Base-by-base conservation (phyloP, 768 basidiomycete genomes). In the Lactarius deliciosus region DNA sequence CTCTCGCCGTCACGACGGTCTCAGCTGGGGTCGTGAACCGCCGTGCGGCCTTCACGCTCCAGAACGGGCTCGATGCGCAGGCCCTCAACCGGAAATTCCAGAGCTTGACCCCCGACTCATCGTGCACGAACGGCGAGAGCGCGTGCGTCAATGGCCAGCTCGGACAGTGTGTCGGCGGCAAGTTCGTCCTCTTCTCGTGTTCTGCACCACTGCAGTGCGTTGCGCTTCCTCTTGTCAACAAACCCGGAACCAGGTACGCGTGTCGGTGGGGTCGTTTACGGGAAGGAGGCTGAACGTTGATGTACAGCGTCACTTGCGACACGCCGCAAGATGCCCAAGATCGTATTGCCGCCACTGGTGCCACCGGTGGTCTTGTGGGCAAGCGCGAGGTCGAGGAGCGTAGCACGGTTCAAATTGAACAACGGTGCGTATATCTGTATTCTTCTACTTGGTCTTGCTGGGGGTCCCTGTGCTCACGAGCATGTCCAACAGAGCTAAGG, bases 61-160 rank as follows among this genome's bases (percentile, higher is more conserved):
- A 58, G 34, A 75, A 75, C 32, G 74, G 72, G 11, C 43, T 61
- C n/a, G 73, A 72, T 8, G 74, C 74, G 22, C 70, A 75, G 57
- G 68, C 68, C 11, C 69, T 73, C 28, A 75, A 75, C 60, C n/a
- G 2, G 3, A 56, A 72, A 30, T 74, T 74, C 68, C 25, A 60
- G 25, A 57, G 61, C 5, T 57, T 74, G n/a, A 60, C 66, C 11
- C n/a, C 69, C 9, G 76, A 58, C 74, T 79, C 64, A 71, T 70
- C 71, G 55, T 80, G 68, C 72, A 80, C 47, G 70, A 74, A 54
- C 71, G 81, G 79, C 74, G 70, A 73, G 64, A 28, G 64, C 22
- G 64, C 65, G 25, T 69, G 66, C 66, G 56, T 72, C 18, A 1
- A 59, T 8, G 67, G 63, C 50, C 40, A 61, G 28, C 61, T 73